These are phyloP conservation scores for Naganishia randhawae DNA, from an alignment of 768 basidiomycete species.

Conservation along the genomic window DNA sequence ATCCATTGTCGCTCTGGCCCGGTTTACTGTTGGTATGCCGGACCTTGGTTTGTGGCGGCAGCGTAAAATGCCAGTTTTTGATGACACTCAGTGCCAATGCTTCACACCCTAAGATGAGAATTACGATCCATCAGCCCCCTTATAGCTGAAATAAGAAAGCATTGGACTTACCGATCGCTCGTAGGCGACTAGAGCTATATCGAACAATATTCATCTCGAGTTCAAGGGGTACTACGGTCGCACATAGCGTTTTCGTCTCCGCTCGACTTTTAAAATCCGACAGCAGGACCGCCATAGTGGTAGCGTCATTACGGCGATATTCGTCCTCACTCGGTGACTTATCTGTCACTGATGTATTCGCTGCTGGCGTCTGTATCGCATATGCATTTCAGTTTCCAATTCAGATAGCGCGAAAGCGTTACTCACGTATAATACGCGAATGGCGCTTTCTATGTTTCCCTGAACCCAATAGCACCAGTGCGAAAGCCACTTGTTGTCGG, in stretches of 20 bases:
- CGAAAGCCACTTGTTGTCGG: conserved; percentile 87
- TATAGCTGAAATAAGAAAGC: too few species aligned
- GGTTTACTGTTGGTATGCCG: conserved; percentile 54
- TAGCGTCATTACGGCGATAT: background rate
- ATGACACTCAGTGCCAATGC: conserved; percentile 19
- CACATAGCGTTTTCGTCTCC: conserved; percentile 6
- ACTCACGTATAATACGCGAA: background rate
- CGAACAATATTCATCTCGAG: conserved; percentile 17
- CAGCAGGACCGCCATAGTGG: conserved; percentile 7
- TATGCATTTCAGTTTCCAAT: too few species aligned
- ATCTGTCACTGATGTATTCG: background rate
- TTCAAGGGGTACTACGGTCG: background rate
- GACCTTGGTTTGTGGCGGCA: conserved; percentile 47
- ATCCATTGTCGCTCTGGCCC: background rate
- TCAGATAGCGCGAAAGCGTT: too few species aligned
- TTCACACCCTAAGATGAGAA: conserved; percentile 16
- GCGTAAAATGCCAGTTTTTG: conserved; percentile 1
- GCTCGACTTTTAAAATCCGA: background rate
- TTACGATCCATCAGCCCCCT: background rate
- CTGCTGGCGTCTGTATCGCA: too few species aligned
- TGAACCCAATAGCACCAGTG: conserved; percentile 97
- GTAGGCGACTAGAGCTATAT: conserved; percentile 11
- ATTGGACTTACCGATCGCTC: conserved; percentile 3
- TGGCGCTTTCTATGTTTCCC: conserved; percentile 53
- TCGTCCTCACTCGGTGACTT: background rate